Evolutionary conservation across 2,329 filamentous ascomycete genomes (phyloP).

Genomic region (Pyrenophora teres): DNA sequence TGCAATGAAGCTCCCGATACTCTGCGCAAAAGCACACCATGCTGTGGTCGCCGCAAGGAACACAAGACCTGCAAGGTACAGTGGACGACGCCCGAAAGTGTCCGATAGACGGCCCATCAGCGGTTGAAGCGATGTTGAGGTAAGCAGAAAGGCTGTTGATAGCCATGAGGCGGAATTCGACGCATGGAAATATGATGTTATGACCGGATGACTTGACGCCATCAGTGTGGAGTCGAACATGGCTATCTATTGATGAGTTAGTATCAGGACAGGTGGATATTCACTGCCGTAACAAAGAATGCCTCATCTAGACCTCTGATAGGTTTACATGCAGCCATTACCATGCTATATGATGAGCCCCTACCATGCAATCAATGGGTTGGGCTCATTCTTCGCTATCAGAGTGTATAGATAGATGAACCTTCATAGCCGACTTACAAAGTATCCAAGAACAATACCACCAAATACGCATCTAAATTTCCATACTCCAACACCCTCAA

Average conservation of each 20-base stretch:
- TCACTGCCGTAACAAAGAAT: no score
- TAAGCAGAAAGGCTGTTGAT: slow-evolving; percentile 77
- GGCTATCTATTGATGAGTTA: slow-evolving; percentile 32
- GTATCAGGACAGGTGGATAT: no score
- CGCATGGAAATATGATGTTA: slow-evolving; percentile 77
- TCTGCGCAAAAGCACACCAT: slow-evolving; percentile 70
- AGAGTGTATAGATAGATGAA: not conserved
- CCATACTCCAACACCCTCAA: slow-evolving; percentile 40
- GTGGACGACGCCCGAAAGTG: slow-evolving; percentile 68
- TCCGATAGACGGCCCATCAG: slow-evolving; percentile 76
- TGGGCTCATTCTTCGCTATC: not conserved
- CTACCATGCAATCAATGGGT: no score
- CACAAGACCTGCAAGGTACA: slow-evolving; percentile 67
- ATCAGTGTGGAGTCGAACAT: slow-evolving; percentile 79
- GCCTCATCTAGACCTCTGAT: no score
- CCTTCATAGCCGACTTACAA: slow-evolving; percentile 33
- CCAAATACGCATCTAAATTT: slow-evolving; percentile 47
- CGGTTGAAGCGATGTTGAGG: slow-evolving; percentile 76
- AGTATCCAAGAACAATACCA: slow-evolving; percentile 45
- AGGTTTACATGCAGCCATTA: no score
- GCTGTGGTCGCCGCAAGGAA: slow-evolving; percentile 68
- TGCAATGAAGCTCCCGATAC: slow-evolving; percentile 71
- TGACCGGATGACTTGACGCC: slow-evolving; percentile 79
- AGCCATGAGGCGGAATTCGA: slow-evolving; percentile 83
- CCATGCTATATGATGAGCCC: no score